Conservation (phyloP, 345 rosid species). For the Laguncularia racemosa region DNA sequence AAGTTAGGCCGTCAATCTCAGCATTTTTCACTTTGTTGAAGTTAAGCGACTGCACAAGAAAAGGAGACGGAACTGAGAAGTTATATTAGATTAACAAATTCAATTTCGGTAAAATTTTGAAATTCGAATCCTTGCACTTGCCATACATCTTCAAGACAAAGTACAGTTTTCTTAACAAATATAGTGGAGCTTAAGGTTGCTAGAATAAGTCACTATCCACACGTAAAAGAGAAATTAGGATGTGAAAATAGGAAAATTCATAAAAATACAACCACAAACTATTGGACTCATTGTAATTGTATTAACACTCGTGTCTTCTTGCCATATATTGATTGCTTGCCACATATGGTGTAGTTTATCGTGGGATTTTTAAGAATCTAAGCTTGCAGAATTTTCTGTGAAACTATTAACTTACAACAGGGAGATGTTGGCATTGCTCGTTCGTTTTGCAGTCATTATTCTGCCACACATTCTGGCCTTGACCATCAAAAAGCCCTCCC, state of each 20-base stretch:
- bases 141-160: too few relatives aligned
- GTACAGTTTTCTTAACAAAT: too few relatives aligned
- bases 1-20: conserved; percentile 24
- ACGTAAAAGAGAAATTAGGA: too few relatives aligned
- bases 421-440: conserved; percentile 27
- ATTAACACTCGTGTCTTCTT: too few relatives aligned
- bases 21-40: conserved; percentile 25
- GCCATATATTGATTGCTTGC: too few relatives aligned
- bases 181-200: too few relatives aligned
- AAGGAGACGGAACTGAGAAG: neutral
- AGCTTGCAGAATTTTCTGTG: too few relatives aligned
- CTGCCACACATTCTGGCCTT: conserved; percentile 40
- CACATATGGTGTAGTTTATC: too few relatives aligned
- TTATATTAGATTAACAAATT: neutral
- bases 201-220: too few relatives aligned
- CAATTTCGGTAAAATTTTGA: neutral
- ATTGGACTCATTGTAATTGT: too few relatives aligned
- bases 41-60: conserved; percentile 33
- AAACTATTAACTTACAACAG: conserved; percentile 23
- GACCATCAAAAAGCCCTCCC: conserved; percentile 65
- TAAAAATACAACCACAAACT: neutral
- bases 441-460: conserved; percentile 28
- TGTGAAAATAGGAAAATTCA: neutral
- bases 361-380: too few relatives aligned
- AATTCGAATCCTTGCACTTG: too few relatives aligned